These are phyloP conservation scores for Fraxinus nigra DNA, from an alignment of 305 asterid genomes.

Conservation along the genomic window DNA sequence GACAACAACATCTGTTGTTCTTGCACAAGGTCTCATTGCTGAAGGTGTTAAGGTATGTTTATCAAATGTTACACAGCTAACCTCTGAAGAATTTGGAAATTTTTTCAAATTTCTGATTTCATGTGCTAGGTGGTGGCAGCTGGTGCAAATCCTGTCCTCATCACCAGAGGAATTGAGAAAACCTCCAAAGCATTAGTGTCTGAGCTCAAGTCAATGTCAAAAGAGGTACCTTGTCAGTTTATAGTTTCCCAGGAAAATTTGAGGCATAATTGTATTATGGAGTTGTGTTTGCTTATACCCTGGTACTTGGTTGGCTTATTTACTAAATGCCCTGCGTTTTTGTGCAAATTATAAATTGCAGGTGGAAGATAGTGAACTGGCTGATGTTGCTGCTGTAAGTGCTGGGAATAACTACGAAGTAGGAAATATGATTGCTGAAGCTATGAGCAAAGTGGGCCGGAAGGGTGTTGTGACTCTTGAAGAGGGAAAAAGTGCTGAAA, in stretches of 20 bases:
- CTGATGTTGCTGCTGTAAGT: conserved; percentile 92
- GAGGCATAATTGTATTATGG: neutral
- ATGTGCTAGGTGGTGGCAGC: conserved; percentile 83
- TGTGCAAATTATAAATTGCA: conserved; percentile 21
- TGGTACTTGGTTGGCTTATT: neutral
- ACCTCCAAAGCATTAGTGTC: conserved; percentile 81
- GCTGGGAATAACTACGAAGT: conserved; percentile 65
- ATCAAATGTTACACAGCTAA: neutral
- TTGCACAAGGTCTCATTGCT: conserved; percentile 89
- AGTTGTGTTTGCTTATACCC: neutral
- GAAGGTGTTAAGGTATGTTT: conserved; percentile 88
- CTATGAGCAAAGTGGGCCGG: conserved; percentile 48
- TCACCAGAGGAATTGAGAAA: conserved; percentile 93
- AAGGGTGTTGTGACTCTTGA: conserved; percentile 52
- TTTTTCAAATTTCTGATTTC: neutral
- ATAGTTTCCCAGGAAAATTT: neutral
- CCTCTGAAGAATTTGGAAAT: neutral
- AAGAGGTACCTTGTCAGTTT: conserved; percentile 51
- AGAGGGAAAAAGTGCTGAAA: conserved; percentile 54
- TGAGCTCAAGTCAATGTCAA: conserved; percentile 77
- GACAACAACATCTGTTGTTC: conserved; percentile 95
- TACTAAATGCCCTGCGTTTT: neutral
- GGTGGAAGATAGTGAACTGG: conserved; percentile 90
- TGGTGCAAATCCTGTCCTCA: conserved; percentile 92
- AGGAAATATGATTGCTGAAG: conserved; percentile 53